Conservation (phyloP, 345 rosid species). For the Anacardium occidentale region DNA sequence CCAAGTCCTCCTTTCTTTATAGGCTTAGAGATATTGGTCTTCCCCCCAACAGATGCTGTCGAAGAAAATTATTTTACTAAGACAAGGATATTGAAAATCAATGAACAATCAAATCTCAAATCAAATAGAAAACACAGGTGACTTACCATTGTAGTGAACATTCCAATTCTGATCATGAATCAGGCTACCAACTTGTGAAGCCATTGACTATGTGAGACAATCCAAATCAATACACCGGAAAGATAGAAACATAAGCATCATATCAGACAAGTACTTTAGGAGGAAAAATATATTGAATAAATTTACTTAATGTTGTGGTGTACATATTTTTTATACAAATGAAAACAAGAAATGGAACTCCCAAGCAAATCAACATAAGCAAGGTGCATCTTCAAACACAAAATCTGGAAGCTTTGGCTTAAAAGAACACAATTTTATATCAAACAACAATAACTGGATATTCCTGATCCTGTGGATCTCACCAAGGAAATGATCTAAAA, state of each 20-base stretch:
- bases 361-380: neutral
- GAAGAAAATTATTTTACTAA: constrained; percentile 6
- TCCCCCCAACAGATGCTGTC: constrained; percentile 35
- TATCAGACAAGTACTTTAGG: neutral
- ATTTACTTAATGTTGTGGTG: neutral
- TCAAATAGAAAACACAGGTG: neutral
- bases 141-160: constrained; percentile 32
- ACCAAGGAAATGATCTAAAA: too few relatives aligned
- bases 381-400: neutral
- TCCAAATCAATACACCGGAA: constrained; percentile 18
- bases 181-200: constrained; percentile 31
- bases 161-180: constrained; percentile 42
- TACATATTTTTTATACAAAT: neutral
- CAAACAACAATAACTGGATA: neutral
- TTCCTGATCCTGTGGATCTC: neutral
- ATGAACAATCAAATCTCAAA: neutral
- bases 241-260: neutral
- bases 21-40: constrained; percentile 30
- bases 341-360: neutral
- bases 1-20: constrained; percentile 38
- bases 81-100: neutral
- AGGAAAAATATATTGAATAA: neutral
- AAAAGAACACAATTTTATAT: neutral
- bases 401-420: neutral
- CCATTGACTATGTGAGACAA: constrained; percentile 29